phyloP scores from a whole-genome alignment of 768 basidiomycete species.

The Arthromyces matolae region DNA sequence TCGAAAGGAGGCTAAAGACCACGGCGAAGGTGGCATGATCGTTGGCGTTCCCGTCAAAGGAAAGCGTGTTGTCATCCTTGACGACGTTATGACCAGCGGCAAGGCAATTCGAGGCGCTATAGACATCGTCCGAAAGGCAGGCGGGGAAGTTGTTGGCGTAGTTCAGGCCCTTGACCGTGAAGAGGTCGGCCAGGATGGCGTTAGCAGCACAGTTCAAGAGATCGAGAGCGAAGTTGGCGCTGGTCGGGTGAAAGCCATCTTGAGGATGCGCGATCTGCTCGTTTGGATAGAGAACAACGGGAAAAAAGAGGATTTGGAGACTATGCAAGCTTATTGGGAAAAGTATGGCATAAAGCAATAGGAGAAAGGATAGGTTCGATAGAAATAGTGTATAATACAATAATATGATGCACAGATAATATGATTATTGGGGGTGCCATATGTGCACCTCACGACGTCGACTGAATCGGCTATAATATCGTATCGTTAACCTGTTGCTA shows the following conservation, averaged over 20 bases:
- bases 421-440: too few relatives aligned
- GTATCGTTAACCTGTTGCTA: too few relatives aligned
- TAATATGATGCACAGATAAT: too few relatives aligned
- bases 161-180: constrained; percentile 84
- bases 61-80: constrained; percentile 81
- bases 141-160: constrained; percentile 85
- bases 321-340: constrained; percentile 76
- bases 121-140: constrained; percentile 59
- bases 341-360: constrained; percentile 71
- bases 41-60: constrained; percentile 85
- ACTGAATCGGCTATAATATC: too few relatives aligned
- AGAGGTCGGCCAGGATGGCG: constrained; percentile 72
- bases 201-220: constrained; percentile 75
- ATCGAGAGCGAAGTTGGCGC: constrained; percentile 70
- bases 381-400: too few relatives aligned
- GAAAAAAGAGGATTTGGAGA: constrained; percentile 54
- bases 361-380: too few relatives aligned
- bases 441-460: too few relatives aligned
- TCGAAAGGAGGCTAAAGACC: constrained; percentile 92
- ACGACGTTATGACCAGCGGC: constrained; percentile 95
- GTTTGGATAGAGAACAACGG: constrained; percentile 74
- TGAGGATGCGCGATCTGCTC: constrained; percentile 85
- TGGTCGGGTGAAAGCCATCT: constrained; percentile 71
- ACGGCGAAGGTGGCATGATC: constrained; percentile 91
- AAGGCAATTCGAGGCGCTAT: constrained; percentile 87